phyloP scores from a whole-genome alignment of 2,329 filamentous ascomycete species.

The Xylariaceae sp. region DNA sequence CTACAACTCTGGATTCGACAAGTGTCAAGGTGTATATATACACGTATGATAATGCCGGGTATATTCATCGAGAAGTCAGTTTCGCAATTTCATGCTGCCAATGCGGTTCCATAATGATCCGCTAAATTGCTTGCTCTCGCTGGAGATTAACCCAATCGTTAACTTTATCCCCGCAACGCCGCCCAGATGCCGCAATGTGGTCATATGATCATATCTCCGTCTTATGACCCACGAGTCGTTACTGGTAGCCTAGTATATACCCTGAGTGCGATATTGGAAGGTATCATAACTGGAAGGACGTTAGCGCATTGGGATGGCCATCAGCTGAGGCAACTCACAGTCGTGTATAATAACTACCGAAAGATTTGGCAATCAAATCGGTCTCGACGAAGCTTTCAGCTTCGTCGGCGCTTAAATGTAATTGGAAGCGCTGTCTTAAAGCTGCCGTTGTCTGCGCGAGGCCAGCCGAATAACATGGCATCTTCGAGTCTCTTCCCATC shows the following conservation, averaged over 20 bases:
- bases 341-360: constrained; percentile 83
- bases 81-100: constrained; percentile 23
- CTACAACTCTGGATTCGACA: neutral
- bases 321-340: constrained; percentile 51
- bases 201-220: constrained; percentile 18
- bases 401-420: constrained; percentile 77
- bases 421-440: constrained; percentile 70
- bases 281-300: constrained; percentile 63
- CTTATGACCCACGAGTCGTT: constrained; percentile 14
- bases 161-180: constrained; percentile 33
- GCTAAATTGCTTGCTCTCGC: constrained; percentile 24
- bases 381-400: constrained; percentile 77
- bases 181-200: constrained; percentile 32
- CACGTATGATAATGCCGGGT: constrained; percentile 13
- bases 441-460: constrained; percentile 66
- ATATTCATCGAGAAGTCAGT: constrained; percentile 15
- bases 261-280: constrained; percentile 83
- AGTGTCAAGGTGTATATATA: constrained; percentile 1
- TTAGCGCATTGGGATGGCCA: constrained; percentile 2
- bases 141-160: constrained; percentile 28
- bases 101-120: constrained; percentile 20
- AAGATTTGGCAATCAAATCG: constrained; percentile 73
- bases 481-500: constrained; percentile 78
- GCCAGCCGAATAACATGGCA: constrained; percentile 77
- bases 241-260: constrained; percentile 62